Evolutionary conservation across 305 asterid species (phyloP), one percentile per base, ranked within the genome.

Genomic region (Andrographis paniculata): DNA sequence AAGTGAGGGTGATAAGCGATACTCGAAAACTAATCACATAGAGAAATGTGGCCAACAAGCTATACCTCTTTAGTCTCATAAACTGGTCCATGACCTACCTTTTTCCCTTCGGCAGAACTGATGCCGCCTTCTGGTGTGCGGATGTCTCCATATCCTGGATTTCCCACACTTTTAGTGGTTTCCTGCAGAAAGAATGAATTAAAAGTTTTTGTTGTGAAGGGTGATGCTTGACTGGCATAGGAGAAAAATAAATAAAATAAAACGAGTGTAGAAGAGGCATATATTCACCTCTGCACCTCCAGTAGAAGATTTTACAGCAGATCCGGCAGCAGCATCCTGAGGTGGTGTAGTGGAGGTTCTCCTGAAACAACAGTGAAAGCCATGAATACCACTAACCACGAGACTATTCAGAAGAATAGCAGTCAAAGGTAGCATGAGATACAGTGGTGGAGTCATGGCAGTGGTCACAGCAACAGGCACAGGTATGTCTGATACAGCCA

Each of bases 21-120:
- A 5, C 6, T 19, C 13, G 24, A 22, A 5, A 17, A 3, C 2
- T 6, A 22, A 6, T 21, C 1, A 47, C 21, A 8, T 37, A 51
- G 44, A 42, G 8, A 52, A 15, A 20, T 24, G 30, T 3, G 30
- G 30, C 4, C 61, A 64, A 60, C 45, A 35, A 38, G 20, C 41
- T 14, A 33, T 71, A 91, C 99, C 94, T 63, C 82, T 78, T 91
- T 87, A 70, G 71, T 83, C 72, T 78, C 95, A 58, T 83, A 83
- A 53, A 72, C 74, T 40, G 79, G 66, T 53, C 78, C 85, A 50
- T 39, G 74, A 46, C 83, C 94, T 57, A 55, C 64, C 48, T 56
- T 69, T 67, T 70, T 80, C 78, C 69, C 83, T 46, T 91, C 94
- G 23, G 74, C 62, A 20, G 62, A 40, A 68, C 50, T 53, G 30